phyloP scores from a whole-genome alignment of 148 eudicot species.

The Rhododendron williamsianum region DNA sequence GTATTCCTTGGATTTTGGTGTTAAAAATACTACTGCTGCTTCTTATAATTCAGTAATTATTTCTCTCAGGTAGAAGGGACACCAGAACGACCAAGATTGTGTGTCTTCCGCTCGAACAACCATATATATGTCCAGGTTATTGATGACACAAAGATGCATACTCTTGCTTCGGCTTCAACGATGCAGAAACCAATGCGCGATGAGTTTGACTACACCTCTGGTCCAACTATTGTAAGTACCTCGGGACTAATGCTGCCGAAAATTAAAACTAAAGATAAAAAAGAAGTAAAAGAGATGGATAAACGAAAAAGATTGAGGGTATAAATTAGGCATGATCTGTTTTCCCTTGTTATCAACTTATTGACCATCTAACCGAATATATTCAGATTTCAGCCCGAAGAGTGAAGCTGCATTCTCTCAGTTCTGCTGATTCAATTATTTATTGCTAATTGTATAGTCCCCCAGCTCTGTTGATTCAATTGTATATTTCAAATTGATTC shows the following conservation, averaged over 20 bases:
- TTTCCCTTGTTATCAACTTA: not conserved
- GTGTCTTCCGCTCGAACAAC: constrained; percentile 94
- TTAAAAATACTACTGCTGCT: not conserved
- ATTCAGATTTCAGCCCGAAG: not conserved
- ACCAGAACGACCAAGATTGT: constrained; percentile 81
- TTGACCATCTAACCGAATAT: not conserved
- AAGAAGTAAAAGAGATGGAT: not conserved
- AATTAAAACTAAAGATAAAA: not conserved
- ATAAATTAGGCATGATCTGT: not conserved
- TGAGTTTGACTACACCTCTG: constrained; percentile 57
- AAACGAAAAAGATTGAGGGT: not conserved
- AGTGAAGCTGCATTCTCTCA: not conserved
- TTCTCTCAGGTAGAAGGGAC: constrained; percentile 84
- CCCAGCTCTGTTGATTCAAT: not conserved
- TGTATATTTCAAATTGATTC: not conserved
- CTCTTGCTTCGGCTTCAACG: constrained; percentile 94
- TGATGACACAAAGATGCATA: constrained; percentile 92
- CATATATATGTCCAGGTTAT: constrained; percentile 90
- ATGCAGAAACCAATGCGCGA: constrained; percentile 83
- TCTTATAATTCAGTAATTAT: not conserved
- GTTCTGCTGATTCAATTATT: not conserved
- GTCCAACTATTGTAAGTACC: constrained; percentile 77
- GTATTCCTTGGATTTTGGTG: not conserved
- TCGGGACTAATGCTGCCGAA: not conserved
- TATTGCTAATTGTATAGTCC: not conserved